phyloP scores from a whole-genome alignment of 441 rosid species.

The Rhodomyrtus psidioides region DNA sequence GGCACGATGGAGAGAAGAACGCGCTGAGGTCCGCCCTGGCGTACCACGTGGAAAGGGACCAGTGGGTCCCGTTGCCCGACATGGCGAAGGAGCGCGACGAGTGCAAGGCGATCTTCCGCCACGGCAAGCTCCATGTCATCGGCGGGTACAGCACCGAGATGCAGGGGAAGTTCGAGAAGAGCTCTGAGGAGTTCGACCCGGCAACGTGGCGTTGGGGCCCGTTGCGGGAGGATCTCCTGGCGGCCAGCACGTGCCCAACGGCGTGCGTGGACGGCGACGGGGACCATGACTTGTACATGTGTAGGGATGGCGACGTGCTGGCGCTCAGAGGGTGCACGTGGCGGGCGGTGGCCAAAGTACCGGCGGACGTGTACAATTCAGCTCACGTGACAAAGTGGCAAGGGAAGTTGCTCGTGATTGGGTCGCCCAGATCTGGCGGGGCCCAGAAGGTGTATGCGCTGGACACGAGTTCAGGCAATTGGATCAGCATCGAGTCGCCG shows the following conservation, averaged over 20 bases:
- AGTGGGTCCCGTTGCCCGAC: conserved; percentile 50
- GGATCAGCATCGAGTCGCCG: conserved; percentile 28
- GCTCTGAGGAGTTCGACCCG: background rate
- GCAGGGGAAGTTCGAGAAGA: background rate
- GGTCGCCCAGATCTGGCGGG: conserved; percentile 24
- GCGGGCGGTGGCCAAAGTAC: conserved; percentile 38
- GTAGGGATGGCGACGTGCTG: conserved; percentile 29
- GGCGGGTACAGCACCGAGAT: conserved; percentile 44
- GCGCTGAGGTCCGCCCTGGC: conserved; percentile 47
- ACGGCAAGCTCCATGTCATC: conserved; percentile 52
- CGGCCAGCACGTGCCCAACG: conserved; percentile 17
- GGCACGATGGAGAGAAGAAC: conserved; percentile 53
- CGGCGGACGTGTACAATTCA: conserved; percentile 28
- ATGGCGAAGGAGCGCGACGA: conserved; percentile 64
- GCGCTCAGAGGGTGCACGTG: conserved; percentile 19
- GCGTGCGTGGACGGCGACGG: conserved; percentile 11
- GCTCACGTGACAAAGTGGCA: conserved; percentile 26
- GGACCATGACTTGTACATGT: conserved; percentile 23
- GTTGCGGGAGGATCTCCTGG: conserved; percentile 20
- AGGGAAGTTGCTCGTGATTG: conserved; percentile 45
- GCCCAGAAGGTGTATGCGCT: conserved; percentile 24
- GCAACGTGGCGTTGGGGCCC: conserved; percentile 38
- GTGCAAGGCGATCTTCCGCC: conserved; percentile 44
- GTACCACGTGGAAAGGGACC: conserved; percentile 48
- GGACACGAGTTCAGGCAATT: conserved; percentile 25